Conservation (phyloP, 2,329 filamentous ascomycete species). For the Cladophialophora psammophila region DNA sequence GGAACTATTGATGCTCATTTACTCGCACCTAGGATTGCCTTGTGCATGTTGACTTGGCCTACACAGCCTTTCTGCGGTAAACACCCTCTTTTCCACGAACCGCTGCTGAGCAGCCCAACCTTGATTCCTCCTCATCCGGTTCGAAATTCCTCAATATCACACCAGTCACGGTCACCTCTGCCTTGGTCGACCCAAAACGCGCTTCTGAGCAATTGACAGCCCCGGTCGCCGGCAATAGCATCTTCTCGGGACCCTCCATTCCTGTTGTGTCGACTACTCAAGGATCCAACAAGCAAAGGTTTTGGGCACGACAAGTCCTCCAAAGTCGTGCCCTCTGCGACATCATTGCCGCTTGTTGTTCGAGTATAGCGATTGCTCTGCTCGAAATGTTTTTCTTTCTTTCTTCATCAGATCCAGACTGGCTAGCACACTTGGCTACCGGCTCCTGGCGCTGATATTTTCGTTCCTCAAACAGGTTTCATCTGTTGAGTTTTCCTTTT, state of each 20-base stretch:
- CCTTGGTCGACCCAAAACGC: not conserved
- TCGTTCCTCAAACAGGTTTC: slow-evolving; percentile 20
- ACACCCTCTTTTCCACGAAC: not conserved
- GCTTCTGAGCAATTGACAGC: not conserved
- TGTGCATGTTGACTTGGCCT: not conserved
- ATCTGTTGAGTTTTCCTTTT: slow-evolving; percentile 22
- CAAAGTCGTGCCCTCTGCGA: slow-evolving; percentile 1
- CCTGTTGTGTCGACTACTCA: not conserved
- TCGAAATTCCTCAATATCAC: not conserved
- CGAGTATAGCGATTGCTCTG: slow-evolving; percentile 17
- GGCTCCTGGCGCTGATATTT: slow-evolving; percentile 31
- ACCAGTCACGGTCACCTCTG: not conserved
- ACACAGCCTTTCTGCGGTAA: not conserved
- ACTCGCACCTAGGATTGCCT: not conserved
- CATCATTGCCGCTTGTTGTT: slow-evolving; percentile 14
- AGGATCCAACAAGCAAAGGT: not conserved
- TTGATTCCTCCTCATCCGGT: not conserved
- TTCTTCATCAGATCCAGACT: slow-evolving; percentile 29
- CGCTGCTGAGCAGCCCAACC: not conserved
- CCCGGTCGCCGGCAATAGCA: not conserved
- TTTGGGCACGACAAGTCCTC: not conserved
- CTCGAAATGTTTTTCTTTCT: slow-evolving; percentile 35
- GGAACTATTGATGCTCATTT: not conserved
- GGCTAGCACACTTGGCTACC: slow-evolving; percentile 30
- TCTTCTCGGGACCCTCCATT: not conserved